phyloP scores from a whole-genome alignment of 1,284 basidiomycete species.

The Heterobasidion parviporum region DNA sequence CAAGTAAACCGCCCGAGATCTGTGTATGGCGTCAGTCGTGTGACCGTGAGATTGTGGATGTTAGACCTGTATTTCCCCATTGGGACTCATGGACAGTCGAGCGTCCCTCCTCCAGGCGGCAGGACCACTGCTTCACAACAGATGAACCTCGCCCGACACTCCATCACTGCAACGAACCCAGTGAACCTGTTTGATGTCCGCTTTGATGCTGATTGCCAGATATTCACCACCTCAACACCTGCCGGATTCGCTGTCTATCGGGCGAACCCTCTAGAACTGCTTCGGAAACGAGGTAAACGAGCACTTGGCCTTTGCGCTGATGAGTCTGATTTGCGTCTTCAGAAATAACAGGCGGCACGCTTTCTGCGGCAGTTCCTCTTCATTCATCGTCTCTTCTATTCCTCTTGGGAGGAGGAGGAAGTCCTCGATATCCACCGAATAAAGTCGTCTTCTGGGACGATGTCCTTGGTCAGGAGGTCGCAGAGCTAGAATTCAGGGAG shows the following conservation, averaged over 20 bases:
- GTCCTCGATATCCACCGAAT: slow-evolving; percentile 90
- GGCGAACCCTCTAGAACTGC: slow-evolving; percentile 67
- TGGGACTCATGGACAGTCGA: neutral
- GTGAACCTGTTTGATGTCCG: slow-evolving; percentile 71
- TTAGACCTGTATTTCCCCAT: neutral
- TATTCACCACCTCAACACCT: slow-evolving; percentile 80
- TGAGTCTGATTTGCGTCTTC: slow-evolving; percentile 7
- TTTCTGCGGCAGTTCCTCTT: slow-evolving; percentile 70
- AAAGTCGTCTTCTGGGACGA: slow-evolving; percentile 93
- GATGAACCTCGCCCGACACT: slow-evolving; percentile 88
- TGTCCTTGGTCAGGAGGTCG: slow-evolving; percentile 63
- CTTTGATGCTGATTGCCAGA: slow-evolving; percentile 69
- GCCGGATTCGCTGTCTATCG: slow-evolving; percentile 85
- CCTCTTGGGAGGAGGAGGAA: slow-evolving; percentile 82
- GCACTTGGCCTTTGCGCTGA: slow-evolving; percentile 10
- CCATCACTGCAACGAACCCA: slow-evolving; percentile 73
- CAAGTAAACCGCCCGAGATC: neutral
- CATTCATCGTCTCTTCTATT: slow-evolving; percentile 84
- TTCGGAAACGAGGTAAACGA: slow-evolving; percentile 69
- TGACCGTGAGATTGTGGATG: neutral
- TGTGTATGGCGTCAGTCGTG: neutral
- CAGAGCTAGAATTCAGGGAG: slow-evolving; percentile 89
- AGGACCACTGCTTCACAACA: neutral
- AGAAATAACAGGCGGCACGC: slow-evolving; percentile 77
- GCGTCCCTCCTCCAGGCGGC: neutral